phyloP scores from a whole-genome alignment of 495 filamentous ascomycete species.

The Lasiosphaeriaceae sp. region DNA sequence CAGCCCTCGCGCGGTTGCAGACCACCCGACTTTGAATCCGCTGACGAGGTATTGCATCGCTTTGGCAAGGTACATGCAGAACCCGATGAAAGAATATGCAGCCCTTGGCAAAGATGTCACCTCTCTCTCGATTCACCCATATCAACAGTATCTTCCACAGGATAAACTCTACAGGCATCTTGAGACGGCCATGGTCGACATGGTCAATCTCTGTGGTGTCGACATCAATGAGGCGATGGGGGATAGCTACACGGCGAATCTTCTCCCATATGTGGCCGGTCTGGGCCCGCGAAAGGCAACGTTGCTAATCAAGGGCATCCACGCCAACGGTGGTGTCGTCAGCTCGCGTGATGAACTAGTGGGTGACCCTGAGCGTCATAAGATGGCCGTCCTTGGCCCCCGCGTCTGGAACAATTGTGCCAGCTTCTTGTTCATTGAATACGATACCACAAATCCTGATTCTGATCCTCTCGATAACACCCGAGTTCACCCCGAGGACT shows the following conservation, averaged over 20 bases:
- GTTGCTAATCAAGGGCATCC: constrained; percentile 82
- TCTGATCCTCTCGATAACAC: constrained; percentile 95
- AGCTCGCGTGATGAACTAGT: constrained; percentile 79
- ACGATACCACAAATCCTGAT: constrained; percentile 69
- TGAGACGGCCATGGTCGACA: constrained; percentile 93
- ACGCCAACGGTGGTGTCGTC: constrained; percentile 77
- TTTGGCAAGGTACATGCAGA: constrained; percentile 85
- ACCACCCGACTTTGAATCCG: constrained; percentile 73
- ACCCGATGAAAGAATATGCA: constrained; percentile 92
- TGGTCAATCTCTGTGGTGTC: constrained; percentile 94
- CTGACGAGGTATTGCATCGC: constrained; percentile 85
- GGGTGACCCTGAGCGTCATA: constrained; percentile 74
- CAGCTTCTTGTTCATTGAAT: constrained; percentile 88
- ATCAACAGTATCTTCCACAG: constrained; percentile 80
- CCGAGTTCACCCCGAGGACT: constrained; percentile 95
- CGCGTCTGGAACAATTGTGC: constrained; percentile 95
- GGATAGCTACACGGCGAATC: constrained; percentile 73
- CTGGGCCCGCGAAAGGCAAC: constrained; percentile 90
- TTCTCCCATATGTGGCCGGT: constrained; percentile 88
- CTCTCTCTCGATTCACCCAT: constrained; percentile 81
- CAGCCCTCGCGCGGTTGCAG: constrained; percentile 72
- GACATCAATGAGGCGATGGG: constrained; percentile 87
- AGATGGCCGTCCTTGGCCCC: constrained; percentile 74
- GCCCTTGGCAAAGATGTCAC: constrained; percentile 82
- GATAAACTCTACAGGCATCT: constrained; percentile 81